Conservation (phyloP, 2,329 filamentous ascomycete species). For the Simplicillium sp. region DNA sequence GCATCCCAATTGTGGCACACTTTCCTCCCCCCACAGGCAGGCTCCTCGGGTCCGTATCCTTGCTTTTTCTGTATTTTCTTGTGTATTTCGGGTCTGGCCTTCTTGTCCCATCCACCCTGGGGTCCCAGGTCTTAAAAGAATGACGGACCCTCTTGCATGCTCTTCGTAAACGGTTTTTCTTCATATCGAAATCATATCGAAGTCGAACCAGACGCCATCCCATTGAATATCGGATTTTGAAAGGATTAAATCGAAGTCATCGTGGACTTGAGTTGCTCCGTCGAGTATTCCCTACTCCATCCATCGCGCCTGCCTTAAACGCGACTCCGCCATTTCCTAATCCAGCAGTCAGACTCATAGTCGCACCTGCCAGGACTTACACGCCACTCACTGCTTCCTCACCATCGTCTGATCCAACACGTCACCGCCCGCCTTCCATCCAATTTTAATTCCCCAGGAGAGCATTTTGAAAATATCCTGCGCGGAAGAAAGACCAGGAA, state of each 20-base stretch:
- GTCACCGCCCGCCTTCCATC: too few species aligned
- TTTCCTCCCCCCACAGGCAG: conserved; percentile 1
- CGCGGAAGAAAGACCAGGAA: too few species aligned
- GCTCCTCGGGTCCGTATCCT: conserved; percentile 3
- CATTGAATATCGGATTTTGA: too few species aligned
- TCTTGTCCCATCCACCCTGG: conserved; percentile 5
- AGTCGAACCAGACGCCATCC: too few species aligned
- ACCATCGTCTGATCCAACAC: too few species aligned
- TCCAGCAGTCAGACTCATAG: not conserved
- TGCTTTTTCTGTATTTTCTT: conserved; percentile 6
- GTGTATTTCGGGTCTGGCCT: conserved; percentile 1
- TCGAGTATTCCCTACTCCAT: too few species aligned
- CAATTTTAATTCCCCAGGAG: too few species aligned
- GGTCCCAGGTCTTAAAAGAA: conserved; percentile 3
- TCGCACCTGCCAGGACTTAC: conserved; percentile 1
- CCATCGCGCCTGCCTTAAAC: too few species aligned
- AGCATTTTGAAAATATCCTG: too few species aligned
- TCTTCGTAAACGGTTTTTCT: conserved; percentile 1
- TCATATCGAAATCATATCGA: too few species aligned
- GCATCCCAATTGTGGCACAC: not conserved
- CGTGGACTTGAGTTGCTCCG: too few species aligned
- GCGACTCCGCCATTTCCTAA: not conserved
- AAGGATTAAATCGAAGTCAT: too few species aligned
- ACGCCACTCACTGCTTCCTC: conserved; percentile 2
- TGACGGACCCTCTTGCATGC: conserved; percentile 5